Conservation (phyloP, 805 yeast genomes). For the Komagataella pseudopastoris region DNA sequence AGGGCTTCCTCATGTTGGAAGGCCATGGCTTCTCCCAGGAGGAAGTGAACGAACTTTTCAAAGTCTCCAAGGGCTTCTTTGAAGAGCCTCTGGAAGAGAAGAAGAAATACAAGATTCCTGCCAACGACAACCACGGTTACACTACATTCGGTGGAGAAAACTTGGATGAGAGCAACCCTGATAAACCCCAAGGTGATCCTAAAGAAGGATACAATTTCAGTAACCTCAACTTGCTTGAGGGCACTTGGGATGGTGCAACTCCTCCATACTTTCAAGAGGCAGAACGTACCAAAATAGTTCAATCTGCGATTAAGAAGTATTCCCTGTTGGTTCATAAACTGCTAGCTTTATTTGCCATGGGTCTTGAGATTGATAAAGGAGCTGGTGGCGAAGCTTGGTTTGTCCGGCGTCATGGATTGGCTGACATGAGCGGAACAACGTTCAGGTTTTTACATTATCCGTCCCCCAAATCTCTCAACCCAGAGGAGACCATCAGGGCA, state of each 20-base stretch:
- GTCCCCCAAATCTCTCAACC: slow-evolving; percentile 27
- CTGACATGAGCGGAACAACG: slow-evolving; percentile 42
- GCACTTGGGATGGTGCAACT: slow-evolving; percentile 22
- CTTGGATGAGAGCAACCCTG: slow-evolving; percentile 20
- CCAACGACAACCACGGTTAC: slow-evolving; percentile 29
- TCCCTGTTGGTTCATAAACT: slow-evolving; percentile 12
- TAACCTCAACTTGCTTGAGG: slow-evolving; percentile 32
- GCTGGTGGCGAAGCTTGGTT: slow-evolving; percentile 43
- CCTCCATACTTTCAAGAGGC: slow-evolving; percentile 35
- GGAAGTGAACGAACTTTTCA: slow-evolving; percentile 26
- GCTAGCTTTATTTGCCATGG: slow-evolving; percentile 41
- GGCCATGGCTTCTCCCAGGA: slow-evolving; percentile 32
- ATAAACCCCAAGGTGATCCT: slow-evolving; percentile 36
- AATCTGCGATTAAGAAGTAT: slow-evolving; percentile 11
- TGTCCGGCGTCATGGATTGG: slow-evolving; percentile 35
- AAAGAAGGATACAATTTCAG: slow-evolving; percentile 60
- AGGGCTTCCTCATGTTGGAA: slow-evolving; percentile 36
- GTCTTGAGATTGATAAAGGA: slow-evolving; percentile 39
- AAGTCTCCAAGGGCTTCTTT: slow-evolving; percentile 25
- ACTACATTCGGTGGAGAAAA: slow-evolving; percentile 29
- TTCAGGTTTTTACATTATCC: slow-evolving; percentile 61
- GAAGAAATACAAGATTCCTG: slow-evolving; percentile 15
- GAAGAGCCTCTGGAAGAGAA: slow-evolving; percentile 21
- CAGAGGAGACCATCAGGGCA: slow-evolving; percentile 46
- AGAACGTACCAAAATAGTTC: slow-evolving; percentile 22